Conservation (phyloP, 2,329 filamentous ascomycete genomes). For the Pseudogymnoascus sp. region DNA sequence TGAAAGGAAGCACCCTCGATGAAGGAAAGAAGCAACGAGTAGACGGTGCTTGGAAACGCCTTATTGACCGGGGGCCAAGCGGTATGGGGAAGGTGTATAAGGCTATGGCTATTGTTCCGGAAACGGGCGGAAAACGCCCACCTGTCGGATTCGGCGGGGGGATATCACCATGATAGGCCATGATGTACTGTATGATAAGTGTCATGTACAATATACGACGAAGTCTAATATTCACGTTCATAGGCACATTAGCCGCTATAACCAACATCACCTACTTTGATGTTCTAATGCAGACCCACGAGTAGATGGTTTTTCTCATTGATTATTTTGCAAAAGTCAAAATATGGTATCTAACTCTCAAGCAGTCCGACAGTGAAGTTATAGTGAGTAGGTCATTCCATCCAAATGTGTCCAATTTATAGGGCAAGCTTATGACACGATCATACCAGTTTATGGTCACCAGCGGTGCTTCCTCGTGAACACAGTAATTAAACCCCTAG, state of each 20-base stretch:
- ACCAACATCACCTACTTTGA: background rate
- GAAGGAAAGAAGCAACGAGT: constrained; percentile 51
- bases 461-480: background rate
- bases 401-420: background rate
- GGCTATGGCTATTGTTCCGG: constrained; percentile 80
- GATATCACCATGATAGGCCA: constrained; percentile 26
- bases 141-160: constrained; percentile 90
- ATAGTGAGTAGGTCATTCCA: background rate
- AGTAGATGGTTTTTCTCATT: background rate
- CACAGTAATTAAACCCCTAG: background rate
- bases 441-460: background rate
- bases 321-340: background rate
- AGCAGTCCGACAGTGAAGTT: background rate
- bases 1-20: constrained; percentile 37
- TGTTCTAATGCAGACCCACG: background rate
- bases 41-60: constrained; percentile 65
- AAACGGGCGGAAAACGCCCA: constrained; percentile 61
- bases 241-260: background rate
- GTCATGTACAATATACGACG: background rate
- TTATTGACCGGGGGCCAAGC: constrained; percentile 72
- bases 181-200: background rate
- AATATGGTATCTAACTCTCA: background rate
- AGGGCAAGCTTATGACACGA: background rate
- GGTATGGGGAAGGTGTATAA: constrained; percentile 97
- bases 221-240: background rate